phyloP scores from a whole-genome alignment of 2,329 filamentous ascomycete species.

The Neofusicoccum cordaticola region DNA sequence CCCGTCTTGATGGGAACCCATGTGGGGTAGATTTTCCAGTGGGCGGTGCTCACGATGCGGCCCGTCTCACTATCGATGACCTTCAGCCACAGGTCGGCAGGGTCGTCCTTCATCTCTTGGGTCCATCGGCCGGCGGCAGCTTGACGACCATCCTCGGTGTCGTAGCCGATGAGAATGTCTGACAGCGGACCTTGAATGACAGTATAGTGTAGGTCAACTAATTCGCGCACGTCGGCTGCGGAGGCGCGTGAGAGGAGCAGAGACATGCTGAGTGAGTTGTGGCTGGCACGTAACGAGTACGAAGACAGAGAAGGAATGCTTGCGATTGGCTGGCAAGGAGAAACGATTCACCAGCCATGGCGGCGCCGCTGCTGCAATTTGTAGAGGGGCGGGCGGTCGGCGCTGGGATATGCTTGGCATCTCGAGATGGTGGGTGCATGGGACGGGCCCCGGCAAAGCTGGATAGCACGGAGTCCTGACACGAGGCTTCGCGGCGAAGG shows the following conservation, averaged over 20 bases:
- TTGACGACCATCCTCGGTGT: conserved; percentile 2
- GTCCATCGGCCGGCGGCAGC: conserved; percentile 18
- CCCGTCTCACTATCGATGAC: conserved; percentile 25
- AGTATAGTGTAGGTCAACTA: conserved; percentile 17
- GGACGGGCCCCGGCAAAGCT: not conserved
- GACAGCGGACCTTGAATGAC: conserved; percentile 15
- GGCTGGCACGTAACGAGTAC: not conserved
- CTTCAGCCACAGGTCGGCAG: conserved; percentile 30
- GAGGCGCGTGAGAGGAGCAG: conserved; percentile 11
- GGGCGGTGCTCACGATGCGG: conserved; percentile 28
- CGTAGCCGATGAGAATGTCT: conserved; percentile 16
- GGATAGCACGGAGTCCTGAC: not conserved
- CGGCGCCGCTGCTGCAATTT: not conserved
- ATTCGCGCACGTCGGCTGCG: conserved; percentile 18
- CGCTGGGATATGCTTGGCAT: not conserved
- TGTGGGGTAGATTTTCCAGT: conserved; percentile 28
- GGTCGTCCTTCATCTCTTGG: conserved; percentile 21
- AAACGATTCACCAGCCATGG: not conserved
- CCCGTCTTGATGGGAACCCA: conserved; percentile 15
- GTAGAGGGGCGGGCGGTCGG: not conserved
- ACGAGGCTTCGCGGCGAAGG: not conserved
- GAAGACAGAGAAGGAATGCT: not conserved
- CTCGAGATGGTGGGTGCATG: not conserved
- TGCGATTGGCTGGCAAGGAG: not conserved
- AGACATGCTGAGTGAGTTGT: not conserved